A percentile compares a stretch with the other conserved stretches of the same genome.
phyloP scores from a whole-genome alignment of 2,329 filamentous ascomycete species.

The Claviceps quebecensis region DNA sequence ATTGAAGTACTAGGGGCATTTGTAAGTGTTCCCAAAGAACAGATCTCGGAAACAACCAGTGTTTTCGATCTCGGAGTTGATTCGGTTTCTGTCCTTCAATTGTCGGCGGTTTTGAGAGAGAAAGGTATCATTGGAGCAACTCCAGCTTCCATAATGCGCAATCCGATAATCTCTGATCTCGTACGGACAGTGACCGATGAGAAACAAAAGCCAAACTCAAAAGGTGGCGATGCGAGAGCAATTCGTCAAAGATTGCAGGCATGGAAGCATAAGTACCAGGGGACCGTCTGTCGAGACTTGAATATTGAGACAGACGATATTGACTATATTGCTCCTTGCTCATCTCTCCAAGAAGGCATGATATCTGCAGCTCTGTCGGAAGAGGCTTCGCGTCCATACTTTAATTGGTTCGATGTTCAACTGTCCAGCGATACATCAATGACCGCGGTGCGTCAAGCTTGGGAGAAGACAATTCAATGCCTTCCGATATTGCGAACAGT shows the following conservation, averaged over 20 bases:
- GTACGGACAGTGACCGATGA: constrained; percentile 20
- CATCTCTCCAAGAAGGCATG: constrained; percentile 76
- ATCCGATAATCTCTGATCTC: constrained; percentile 37
- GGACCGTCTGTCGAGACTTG: constrained; percentile 38
- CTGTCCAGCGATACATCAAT: constrained; percentile 33
- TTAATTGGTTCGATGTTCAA: constrained; percentile 56
- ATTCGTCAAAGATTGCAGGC: constrained; percentile 49
- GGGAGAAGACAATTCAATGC: constrained; percentile 35
- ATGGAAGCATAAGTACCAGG: constrained; percentile 46
- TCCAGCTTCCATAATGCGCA: constrained; percentile 53
- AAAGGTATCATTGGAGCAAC: constrained; percentile 46
- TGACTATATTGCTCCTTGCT: constrained; percentile 68
- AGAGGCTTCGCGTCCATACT: constrained; percentile 49
- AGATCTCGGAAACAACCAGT: constrained; percentile 43
- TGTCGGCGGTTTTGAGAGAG: constrained; percentile 50
- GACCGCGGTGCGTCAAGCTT: constrained; percentile 38
- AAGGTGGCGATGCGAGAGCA: constrained; percentile 23
- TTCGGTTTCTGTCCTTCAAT: constrained; percentile 66
- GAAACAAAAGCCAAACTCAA: background rate
- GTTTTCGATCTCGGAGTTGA: constrained; percentile 81
- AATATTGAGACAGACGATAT: constrained; percentile 37
- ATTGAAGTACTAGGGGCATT: constrained; percentile 40
- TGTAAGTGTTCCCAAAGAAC: constrained; percentile 26
- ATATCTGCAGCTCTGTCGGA: constrained; percentile 52
- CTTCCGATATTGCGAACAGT: constrained; percentile 56